Evolutionary conservation across 495 filamentous ascomycete species (phyloP).

Genomic region (Neurospora sp.): DNA sequence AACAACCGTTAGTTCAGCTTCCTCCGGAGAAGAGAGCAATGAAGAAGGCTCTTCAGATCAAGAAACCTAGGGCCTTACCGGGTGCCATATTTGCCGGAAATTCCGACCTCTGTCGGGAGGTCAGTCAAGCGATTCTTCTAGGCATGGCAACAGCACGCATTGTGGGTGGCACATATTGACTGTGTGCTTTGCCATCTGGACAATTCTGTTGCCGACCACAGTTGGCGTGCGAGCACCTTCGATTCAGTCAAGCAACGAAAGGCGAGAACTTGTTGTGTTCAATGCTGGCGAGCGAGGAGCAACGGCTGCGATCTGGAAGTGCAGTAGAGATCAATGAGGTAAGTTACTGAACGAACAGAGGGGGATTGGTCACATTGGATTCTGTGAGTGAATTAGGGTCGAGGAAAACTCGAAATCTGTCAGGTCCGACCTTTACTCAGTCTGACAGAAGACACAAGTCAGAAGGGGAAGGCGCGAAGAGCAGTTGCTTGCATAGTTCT

Average conservation of each 20-base stretch:
- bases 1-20: neutral
- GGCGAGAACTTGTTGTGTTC: neutral
- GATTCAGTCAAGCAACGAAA: neutral
- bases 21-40: neutral
- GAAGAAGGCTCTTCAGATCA: neutral
- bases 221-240: neutral
- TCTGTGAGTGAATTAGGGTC: neutral
- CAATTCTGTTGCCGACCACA: neutral
- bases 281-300: neutral
- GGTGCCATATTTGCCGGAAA: slow-evolving; percentile 11
- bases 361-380: neutral
- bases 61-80: neutral
- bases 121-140: neutral
- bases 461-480: neutral
- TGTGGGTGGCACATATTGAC: slow-evolving; percentile 1
- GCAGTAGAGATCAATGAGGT: neutral
- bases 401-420: neutral
- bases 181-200: slow-evolving; percentile 11
- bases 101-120: slow-evolving; percentile 9
- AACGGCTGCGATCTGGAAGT: neutral
- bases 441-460: neutral
- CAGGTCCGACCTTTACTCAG: neutral
- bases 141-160: neutral
- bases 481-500: neutral
- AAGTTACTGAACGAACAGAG: neutral